Base-by-base conservation (phyloP, 441 rosid genomes). In the Pelargonium cotyledonis region DNA sequence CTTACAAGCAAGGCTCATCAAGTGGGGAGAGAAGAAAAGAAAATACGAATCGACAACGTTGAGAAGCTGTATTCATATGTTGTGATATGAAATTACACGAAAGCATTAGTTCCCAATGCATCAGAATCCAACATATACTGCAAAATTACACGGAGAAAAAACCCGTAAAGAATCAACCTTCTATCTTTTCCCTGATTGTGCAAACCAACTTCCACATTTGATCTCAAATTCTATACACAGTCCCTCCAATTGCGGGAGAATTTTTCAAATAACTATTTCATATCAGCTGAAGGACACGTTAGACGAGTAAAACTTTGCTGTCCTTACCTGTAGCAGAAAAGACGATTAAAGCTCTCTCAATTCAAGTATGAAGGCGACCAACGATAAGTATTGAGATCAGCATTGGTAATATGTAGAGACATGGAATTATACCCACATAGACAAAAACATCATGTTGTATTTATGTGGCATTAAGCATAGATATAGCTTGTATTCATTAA, bases 201-300 rank as follows among this genome's bases (percentile, higher is more conserved):
- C 26, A 8, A 14, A 18, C 61, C 14, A 6, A 6, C 19, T 51
- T 51, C 58, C 58, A 14, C 58, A 6, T 47, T n/a, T 55, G n/a
- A 55, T 55, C 61, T 55, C 61, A 55, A 55, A 55, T 7, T 55
- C 61, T 16, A 55, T 55, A 18, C 11, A 55, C 11, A 55, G 61
- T 55, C 19, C 61, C 61, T 55, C 61, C 19, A 31, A 31, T 31
- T 4, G 38, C 38, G 38, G 3, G 14, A 12, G 55, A 12, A 47
- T 10, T 47, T 47, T 47, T 14, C n/a, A 0, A 4, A 47, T 12
- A 47, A 47, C 23, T 55, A 55, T 16, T 55, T 15, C 61, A 18
- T 55, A 16, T 55, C 26, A 55, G 61, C 61, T 55, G 23, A 16
- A 6, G 26, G 19, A 55, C 26, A 18, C 61, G 19, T 55, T 16